Base-by-base conservation (phyloP, 2,329 filamentous ascomycete species). In the Fusarium clavum region DNA sequence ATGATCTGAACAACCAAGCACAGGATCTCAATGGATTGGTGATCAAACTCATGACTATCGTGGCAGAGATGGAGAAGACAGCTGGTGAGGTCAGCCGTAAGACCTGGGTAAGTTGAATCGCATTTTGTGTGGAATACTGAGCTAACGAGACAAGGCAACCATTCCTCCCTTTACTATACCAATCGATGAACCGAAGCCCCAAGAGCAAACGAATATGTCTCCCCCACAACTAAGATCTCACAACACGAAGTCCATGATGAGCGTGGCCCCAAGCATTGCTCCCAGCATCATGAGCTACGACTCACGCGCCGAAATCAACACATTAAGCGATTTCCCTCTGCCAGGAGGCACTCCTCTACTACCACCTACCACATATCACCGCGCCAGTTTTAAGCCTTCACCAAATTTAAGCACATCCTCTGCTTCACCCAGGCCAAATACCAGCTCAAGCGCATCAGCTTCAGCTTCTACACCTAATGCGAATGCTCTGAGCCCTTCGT, bases 31-130 rank as follows among this genome's bases (percentile, higher is more conserved):
- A 91, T 32, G 86, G 88, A 9, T 84, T 91, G 30, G 85, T 97
- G 43, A 87, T 89, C 41, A 89, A 92, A 78, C 87, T 98, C 22
- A 90, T 89, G 69, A 90, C 88, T 55, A 92, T 96, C 71, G 90
- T 97, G 57, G 88, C 90, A 18, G 93, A 97, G 78, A 97, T 98
- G 86, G 91, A 97, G 77, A 90, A 90, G 77, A 90, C 93, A 76
- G 94, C 94, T 46, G 94, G 92, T 20, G 89, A 93, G 76, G 92
- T 95, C 44, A 97, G 93, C 82, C 88, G 93, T 56, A 90, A 90
- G 77, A 92, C 89, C 77, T 88, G 89, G 84, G 92, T 93, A 86
- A 81, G 89, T 79, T 22, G 9, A 6, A 49, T 22, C 29, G 16
- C 13, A 29, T 8, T 43, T 56, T 47, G 30, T 46, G 29, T 6